These are phyloP conservation scores for Pseudozyma tsukubaensis DNA, from an alignment of 1,284 basidiomycete genomes.

Conservation along the genomic window DNA sequence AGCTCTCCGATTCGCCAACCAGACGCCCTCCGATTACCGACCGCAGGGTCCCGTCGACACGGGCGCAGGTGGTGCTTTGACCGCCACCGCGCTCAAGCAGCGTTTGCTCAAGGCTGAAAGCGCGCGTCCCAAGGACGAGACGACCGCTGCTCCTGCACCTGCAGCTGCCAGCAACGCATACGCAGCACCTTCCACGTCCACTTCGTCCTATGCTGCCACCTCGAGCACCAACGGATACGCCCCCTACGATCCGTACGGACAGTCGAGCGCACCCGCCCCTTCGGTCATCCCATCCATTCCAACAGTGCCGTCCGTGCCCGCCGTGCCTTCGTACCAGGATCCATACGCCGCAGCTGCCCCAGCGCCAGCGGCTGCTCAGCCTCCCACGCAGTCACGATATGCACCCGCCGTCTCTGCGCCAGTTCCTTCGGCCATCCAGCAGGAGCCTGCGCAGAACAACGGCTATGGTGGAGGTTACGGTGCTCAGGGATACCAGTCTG, in stretches of 20 bases:
- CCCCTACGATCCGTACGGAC: slow-evolving; percentile 38
- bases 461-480: slow-evolving; percentile 32
- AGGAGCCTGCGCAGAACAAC: slow-evolving; percentile 30
- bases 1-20: slow-evolving; percentile 82
- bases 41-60: slow-evolving; percentile 30
- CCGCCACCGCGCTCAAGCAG: slow-evolving; percentile 46
- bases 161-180: slow-evolving; percentile 7
- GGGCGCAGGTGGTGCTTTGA: slow-evolving; percentile 18
- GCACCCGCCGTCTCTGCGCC: slow-evolving; percentile 71
- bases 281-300: slow-evolving; percentile 29
- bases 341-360: slow-evolving; percentile 51
- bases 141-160: slow-evolving; percentile 18
- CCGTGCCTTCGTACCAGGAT: slow-evolving; percentile 29
- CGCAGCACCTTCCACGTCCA: slow-evolving; percentile 17
- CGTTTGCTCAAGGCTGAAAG: slow-evolving; percentile 52
- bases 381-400: slow-evolving; percentile 59
- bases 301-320: slow-evolving; percentile 33
- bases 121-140: slow-evolving; percentile 42
- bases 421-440: slow-evolving; percentile 30
- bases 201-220: slow-evolving; percentile 32
- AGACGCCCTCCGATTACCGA: slow-evolving; percentile 84
- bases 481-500: slow-evolving; percentile 68
- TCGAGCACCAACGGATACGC: slow-evolving; percentile 39
- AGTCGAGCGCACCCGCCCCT: slow-evolving; percentile 15
- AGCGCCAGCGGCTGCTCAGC: slow-evolving; percentile 69